Percentiles rank a stretch among this genome's conserved stretches.
Conservation (phyloP, 352 stramenopile species). For the Pythium chondricola region DNA sequence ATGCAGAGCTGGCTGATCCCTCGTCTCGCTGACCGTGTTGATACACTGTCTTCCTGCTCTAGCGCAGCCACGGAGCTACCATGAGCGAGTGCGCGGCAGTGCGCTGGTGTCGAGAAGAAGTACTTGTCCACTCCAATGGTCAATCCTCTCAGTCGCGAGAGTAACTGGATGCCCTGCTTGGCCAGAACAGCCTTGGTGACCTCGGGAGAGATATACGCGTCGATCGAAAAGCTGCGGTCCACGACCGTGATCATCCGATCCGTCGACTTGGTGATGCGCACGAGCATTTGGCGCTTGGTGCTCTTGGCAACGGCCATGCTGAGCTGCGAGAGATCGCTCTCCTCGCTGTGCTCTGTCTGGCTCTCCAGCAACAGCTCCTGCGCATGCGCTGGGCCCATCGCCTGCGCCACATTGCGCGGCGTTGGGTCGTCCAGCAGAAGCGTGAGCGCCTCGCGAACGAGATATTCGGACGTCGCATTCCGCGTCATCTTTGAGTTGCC, state of each 20-base stretch:
- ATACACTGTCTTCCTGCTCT: background rate
- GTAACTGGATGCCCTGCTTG: constrained; percentile 23
- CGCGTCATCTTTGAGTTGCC: too few species aligned
- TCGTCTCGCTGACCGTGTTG: background rate
- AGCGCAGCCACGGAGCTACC: background rate
- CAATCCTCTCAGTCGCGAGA: constrained; percentile 40
- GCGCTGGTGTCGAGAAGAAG: constrained; percentile 40
- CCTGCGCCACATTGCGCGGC: constrained; percentile 7
- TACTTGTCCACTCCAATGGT: constrained; percentile 55
- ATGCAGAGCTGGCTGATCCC: background rate
- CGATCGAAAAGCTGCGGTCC: constrained; percentile 36
- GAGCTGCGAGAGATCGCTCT: constrained; percentile 50
- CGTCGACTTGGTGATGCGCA: constrained; percentile 32
- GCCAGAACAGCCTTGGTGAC: constrained; percentile 18
- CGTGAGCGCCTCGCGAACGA: constrained; percentile 47
- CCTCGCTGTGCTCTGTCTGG: constrained; percentile 39
- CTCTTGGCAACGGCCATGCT: background rate
- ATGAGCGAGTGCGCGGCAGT: constrained; percentile 30
- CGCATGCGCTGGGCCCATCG: constrained; percentile 7
- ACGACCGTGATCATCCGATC: constrained; percentile 40
- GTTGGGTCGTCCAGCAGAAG: constrained; percentile 32
- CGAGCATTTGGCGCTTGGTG: constrained; percentile 44
- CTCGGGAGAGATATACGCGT: constrained; percentile 38
- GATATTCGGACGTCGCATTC: constrained; percentile 41
- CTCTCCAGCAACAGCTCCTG: constrained; percentile 21